phyloP scores from a whole-genome alignment of 225 moss, liverwort and hornwort species.

The Polytrichum commune region DNA sequence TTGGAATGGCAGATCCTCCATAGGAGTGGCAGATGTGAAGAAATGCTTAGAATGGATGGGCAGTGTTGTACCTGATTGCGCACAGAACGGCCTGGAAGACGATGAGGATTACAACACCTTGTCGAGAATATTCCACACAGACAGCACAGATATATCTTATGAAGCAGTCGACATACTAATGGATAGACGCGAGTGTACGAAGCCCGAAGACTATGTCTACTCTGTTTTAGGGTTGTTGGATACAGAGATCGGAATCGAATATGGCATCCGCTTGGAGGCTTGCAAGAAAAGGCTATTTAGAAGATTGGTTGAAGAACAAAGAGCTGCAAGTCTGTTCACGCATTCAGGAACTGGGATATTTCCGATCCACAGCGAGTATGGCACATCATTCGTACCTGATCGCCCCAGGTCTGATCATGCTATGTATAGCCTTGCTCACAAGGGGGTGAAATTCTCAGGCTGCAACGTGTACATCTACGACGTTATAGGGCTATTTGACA shows the following conservation, averaged over 20 bases:
- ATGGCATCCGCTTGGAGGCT: background rate
- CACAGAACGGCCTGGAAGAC: background rate
- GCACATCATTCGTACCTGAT: background rate
- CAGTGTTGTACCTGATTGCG: background rate
- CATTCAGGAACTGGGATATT: background rate
- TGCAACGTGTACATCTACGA: constrained; percentile 2
- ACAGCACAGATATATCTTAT: background rate
- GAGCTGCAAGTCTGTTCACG: constrained; percentile 4
- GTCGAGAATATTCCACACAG: background rate
- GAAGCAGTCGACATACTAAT: background rate
- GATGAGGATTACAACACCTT: background rate
- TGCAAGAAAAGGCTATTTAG: background rate
- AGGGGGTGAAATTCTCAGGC: constrained; percentile 2
- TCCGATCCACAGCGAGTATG: background rate
- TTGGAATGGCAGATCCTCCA: constrained; percentile 2
- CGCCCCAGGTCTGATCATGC: constrained; percentile 2
- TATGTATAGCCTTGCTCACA: background rate
- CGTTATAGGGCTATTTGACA: background rate
- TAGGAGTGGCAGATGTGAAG: constrained; percentile 2
- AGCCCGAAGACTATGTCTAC: constrained; percentile 3
- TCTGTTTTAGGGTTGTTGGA: constrained; percentile 3
- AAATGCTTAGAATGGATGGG: background rate
- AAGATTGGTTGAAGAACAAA: constrained; percentile 2
- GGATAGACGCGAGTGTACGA: background rate
- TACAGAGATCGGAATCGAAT: background rate